Percentiles rank a stretch among this genome's conserved stretches.
Evolutionary conservation across 352 stramenopile species (phyloP).

Genomic region (Phytophthora pseudosyringae): DNA sequence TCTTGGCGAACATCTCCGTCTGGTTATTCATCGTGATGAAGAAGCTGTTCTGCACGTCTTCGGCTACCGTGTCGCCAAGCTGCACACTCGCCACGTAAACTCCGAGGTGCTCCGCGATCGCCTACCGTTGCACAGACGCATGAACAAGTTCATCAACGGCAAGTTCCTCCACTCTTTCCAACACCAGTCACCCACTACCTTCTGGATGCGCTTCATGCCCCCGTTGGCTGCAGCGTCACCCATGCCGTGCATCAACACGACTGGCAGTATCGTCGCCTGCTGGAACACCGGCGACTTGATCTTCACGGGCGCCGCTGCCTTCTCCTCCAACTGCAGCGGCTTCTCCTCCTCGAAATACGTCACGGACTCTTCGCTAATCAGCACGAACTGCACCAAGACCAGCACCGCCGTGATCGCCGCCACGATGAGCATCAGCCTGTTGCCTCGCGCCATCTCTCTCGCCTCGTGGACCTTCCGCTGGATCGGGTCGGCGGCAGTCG

Average conservation of each 20-base stretch:
- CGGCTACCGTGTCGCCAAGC: conserved; percentile 78
- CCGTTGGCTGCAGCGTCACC: conserved; percentile 92
- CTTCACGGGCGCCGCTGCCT: not conserved
- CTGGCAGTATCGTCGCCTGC: conserved; percentile 46
- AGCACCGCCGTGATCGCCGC: conserved; percentile 44
- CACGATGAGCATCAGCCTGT: conserved; percentile 46
- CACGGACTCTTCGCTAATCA: conserved; percentile 50
- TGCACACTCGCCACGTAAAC: conserved; percentile 91
- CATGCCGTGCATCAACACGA: conserved; percentile 94
- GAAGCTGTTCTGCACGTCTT: conserved; percentile 95
- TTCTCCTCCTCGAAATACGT: conserved; percentile 36
- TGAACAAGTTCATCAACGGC: conserved; percentile 2
- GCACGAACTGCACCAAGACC: conserved; percentile 57
- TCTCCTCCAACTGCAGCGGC: conserved; percentile 26
- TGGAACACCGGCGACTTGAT: conserved; percentile 46
- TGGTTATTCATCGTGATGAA: conserved; percentile 93
- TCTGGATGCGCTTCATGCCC: conserved; percentile 88
- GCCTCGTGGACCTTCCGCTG: not conserved
- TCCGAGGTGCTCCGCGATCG: conserved; percentile 73
- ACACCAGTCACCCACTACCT: conserved; percentile 43
- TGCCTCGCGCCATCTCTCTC: conserved; percentile 34
- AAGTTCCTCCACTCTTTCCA: not conserved
- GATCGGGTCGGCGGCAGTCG: conserved; percentile 3
- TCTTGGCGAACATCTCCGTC: conserved; percentile 90
- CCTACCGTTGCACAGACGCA: conserved; percentile 34